Evolutionary conservation across 148 eudicot species (phyloP).

Genomic region (Vaccinium darrowii): DNA sequence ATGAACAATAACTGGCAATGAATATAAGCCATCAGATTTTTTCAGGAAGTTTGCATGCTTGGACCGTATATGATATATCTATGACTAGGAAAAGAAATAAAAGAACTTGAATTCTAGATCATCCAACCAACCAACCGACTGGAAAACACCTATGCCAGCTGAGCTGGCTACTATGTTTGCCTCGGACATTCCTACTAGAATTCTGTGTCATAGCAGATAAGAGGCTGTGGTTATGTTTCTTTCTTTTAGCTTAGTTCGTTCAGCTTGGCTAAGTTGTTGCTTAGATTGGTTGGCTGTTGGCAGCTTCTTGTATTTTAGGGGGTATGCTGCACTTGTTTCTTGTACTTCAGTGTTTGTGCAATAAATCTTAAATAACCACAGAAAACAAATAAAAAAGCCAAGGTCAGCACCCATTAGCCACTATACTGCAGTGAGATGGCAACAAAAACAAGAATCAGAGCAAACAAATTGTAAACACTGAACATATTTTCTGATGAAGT

Average conservation of each 20-base stretch:
- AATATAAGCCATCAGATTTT: background rate
- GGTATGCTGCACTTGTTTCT: background rate
- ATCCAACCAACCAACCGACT: background rate
- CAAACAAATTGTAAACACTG: conserved; percentile 2
- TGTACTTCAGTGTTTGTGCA: background rate
- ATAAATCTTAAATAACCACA: background rate
- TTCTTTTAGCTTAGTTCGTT: background rate
- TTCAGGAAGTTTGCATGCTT: background rate
- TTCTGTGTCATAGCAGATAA: background rate
- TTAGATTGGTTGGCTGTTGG: background rate
- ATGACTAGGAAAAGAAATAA: conserved; percentile 7
- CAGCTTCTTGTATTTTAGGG: background rate
- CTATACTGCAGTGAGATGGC: background rate
- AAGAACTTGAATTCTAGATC: background rate
- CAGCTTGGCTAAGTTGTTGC: background rate
- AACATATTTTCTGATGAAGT: background rate
- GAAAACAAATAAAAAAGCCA: background rate
- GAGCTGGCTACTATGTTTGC: background rate
- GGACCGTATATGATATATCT: background rate
- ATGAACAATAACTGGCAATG: background rate
- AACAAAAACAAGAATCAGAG: conserved; percentile 13
- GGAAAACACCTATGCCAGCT: background rate
- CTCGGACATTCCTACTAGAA: background rate
- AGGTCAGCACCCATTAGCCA: conserved; percentile 11
- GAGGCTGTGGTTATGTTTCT: background rate